Evolutionary conservation across 1,284 basidiomycete species (phyloP), one percentile per base, ranked within the genome.

Genomic region (Trichosporon asahii): DNA sequence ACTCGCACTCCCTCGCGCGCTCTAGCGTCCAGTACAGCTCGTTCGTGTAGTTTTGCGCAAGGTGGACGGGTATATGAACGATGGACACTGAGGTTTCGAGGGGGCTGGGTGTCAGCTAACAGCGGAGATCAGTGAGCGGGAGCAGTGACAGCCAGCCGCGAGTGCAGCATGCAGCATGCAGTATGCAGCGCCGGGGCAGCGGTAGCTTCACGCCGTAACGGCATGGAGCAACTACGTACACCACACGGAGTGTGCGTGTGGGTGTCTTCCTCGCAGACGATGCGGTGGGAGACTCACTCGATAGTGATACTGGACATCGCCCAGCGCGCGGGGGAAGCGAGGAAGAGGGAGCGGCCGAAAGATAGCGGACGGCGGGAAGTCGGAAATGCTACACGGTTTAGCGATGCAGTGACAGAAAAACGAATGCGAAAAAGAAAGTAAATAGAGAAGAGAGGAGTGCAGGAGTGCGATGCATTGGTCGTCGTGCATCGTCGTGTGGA

Each of bases 11-110:
- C 15, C 46, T 25, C 4, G 78, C 79, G 7, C 72, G 64, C 64
- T 78, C 76, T 64, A 82, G 71, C 18, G 79, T 80, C 79, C 80
- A 81, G 71, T 79, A 81, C 35, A 82, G 68, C 64, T 75, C 71
- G n/a, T 77, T 78, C 7, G 76, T 64, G 61, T 75, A 73, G 4
- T 18, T 25, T 7, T 71, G 67, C 12, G 75, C 72, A 12, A 69
- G 72, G 1, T 69, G 53, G 27, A 80, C 66, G 8, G 80, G 81
- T 64, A 81, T 78, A 68, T 82, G 80, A 23, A 82, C 77, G 60
- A 82, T 77, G 35, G 77, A 72, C 18, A 81, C 71, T 12, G 79
- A 75, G 49, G 79, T 78, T 35, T 71, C 46, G 9, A 82, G 72
- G 0, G 79, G 72, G 14, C 79, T 81, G 72, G 7, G 3, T 37